Evolutionary conservation across 441 rosid genomes (phyloP), one percentile per base, ranked within the genome.

Genomic region (Manihot esculenta): DNA sequence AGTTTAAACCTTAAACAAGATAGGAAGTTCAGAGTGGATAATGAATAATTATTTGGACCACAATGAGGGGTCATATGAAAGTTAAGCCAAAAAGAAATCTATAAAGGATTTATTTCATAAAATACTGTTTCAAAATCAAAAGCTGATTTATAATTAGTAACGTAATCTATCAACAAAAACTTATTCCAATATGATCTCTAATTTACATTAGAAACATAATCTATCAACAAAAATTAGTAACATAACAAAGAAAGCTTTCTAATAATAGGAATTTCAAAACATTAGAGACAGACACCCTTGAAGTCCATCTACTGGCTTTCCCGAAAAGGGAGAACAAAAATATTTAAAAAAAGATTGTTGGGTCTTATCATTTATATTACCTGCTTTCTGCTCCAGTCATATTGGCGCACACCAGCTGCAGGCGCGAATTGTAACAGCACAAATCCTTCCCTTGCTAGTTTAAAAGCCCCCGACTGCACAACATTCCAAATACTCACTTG

Each of bases 331-430:
- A 9, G 20, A 61, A 61, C n/a, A 5, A 30, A 33, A 33, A 33
- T n/a, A n/a, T n/a, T n/a, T n/a, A 33, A 33, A 30, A 9, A 41
- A 61, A 61, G n/a, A 5, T 9, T 7, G 7, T 7, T 38, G 42
- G 8, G 9, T 38, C 9, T 38, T 38, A 38, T 5, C 42, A 38
- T 38, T 7, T 18, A 44, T 26, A 20, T 72, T 49, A 92, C 99
- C 96, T 90, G 99, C 76, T 94, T 94, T 76, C 83, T 85, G 59
- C 86, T 83, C 99, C 99, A 94, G 81, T 94, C 99, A 67, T 94
- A 94, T 23, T 83, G 87, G 14, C 97, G 85, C 51, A 82, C 83
- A 72, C 90, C 92, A 1, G 87, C 81, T 0, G 97, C 90, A 70
- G 97, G 99, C n/a, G 99, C 97, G 70, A 94, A 92, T 71, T 94